phyloP scores from a whole-genome alignment of 2,329 filamentous ascomycete genomes.

The Zasmidium angulare region DNA sequence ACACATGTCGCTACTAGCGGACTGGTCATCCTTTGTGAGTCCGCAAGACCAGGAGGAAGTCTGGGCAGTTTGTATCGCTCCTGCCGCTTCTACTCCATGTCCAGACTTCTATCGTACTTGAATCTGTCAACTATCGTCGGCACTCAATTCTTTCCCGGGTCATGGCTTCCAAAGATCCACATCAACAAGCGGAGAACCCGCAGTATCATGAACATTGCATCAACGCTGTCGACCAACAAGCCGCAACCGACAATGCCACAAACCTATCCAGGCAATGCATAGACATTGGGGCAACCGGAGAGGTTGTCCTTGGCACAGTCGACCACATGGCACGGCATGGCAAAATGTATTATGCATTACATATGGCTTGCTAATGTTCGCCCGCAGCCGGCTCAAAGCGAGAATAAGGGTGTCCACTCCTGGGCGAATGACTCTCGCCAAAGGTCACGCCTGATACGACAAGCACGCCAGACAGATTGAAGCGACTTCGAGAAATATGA shows the following conservation, averaged over 20 bases:
- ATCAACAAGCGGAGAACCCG: slow-evolving; percentile 41
- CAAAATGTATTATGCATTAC: too few relatives aligned
- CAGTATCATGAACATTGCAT: slow-evolving; percentile 38
- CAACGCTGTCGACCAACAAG: slow-evolving; percentile 38
- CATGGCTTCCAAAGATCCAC: background rate
- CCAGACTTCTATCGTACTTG: too few relatives aligned
- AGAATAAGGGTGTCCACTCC: background rate
- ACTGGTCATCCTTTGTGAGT: too few relatives aligned
- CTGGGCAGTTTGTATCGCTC: too few relatives aligned
- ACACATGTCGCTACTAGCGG: too few relatives aligned
- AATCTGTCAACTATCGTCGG: background rate
- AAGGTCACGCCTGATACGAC: background rate
- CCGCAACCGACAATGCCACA: slow-evolving; percentile 49
- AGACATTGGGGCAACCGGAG: slow-evolving; percentile 36
- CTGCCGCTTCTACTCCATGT: too few relatives aligned
- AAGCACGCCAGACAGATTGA: background rate
- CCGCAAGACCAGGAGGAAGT: too few relatives aligned
- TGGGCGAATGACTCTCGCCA: background rate
- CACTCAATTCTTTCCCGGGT: background rate
- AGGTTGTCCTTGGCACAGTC: slow-evolving; percentile 37
- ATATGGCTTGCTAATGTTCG: too few relatives aligned
- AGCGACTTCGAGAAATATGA: background rate
- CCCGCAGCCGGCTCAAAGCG: slow-evolving; percentile 1
- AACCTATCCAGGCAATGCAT: slow-evolving; percentile 44
- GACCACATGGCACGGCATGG: slow-evolving; percentile 27